Evolutionary conservation across 2,329 filamentous ascomycete genomes (phyloP), one percentile per base, ranked within the genome.

Genomic region (Cyanodermella asteris): DNA sequence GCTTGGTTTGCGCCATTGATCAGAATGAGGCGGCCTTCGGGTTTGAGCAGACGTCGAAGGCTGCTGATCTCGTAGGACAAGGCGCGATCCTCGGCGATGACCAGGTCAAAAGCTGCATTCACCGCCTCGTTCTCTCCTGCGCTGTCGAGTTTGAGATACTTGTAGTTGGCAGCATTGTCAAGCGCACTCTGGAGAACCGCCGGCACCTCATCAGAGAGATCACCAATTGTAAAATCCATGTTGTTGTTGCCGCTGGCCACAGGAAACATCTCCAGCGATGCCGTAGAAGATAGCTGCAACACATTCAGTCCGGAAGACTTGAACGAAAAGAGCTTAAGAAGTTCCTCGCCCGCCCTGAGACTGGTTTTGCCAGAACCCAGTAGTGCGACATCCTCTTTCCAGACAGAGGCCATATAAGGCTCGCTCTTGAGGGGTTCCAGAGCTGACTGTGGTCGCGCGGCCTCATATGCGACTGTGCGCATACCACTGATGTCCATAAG

Each of bases 401-500:
- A 36, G 16, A 27, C 24, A 20, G 28, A 17, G 13, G 27, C 16
- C 13, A 16, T 15, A 20, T 34, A 36, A 13, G 34, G 34, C 17
- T 35, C 21, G 8, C 16, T 15, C 9, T 11, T 8, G 11, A n/a
- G 13, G 12, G 14, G 19, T 11, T 13, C 16, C 5, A 24, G 18
- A 13, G 24, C 15, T 9, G 22, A 24, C 5, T 24, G 22, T 8
- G 33, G 30, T 9, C 32, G 23, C 13, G 33, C 34, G 7, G 30
- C 33, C 22, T 37, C 32, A 23, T 36, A 36, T 7, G 28, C 26
- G 15, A 34, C 27, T 17, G 26, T 31, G 13, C 27, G 27, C 22
- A 36, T 16, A 18, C 28, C 20, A 12, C 26, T 31, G 16, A 37
- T 31, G 6, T 36, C 21, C 26, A 36, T 22, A 7, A 36, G 24